A percentile compares a stretch with the other conserved stretches of the same genome.
phyloP scores from a whole-genome alignment of 176 grass and related monocot species.

The Thinopyrum elongatum region DNA sequence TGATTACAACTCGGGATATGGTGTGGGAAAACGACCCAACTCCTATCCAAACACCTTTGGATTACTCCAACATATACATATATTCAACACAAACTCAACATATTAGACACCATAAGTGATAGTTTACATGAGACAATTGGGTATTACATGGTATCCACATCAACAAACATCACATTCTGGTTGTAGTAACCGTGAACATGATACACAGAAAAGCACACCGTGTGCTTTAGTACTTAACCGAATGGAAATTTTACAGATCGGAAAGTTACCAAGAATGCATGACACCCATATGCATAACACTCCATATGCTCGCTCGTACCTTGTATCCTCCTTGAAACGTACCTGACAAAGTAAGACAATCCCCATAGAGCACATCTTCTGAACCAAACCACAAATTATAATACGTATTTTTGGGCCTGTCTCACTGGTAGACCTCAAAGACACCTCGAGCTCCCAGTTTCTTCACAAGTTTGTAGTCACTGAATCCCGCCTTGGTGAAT shows the following conservation, averaged over 20 bases:
- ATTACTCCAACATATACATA: too few relatives aligned
- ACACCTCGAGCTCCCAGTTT: constrained; percentile 3
- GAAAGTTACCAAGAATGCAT: neutral
- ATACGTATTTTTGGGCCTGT: neutral
- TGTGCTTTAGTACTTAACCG: neutral
- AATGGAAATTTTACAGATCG: neutral
- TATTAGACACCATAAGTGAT: neutral
- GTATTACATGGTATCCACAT: neutral
- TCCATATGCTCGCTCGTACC: neutral
- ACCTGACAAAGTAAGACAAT: neutral
- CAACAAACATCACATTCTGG: neutral
- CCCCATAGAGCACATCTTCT: neutral
- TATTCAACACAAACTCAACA: neutral
- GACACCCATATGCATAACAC: neutral
- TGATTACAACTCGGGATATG: too few relatives aligned
- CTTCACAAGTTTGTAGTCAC: neutral
- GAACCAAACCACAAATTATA: neutral
- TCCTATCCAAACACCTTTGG: too few relatives aligned
- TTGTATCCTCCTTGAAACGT: neutral
- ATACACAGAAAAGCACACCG: neutral
- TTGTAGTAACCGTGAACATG: neutral
- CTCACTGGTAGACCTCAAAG: constrained; percentile 15
- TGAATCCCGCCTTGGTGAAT: neutral
- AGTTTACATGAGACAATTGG: neutral
- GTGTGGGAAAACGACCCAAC: too few relatives aligned